Base-by-base conservation (phyloP, 192 early-diverging fungal species). In the Mortierella claussenii region DNA sequence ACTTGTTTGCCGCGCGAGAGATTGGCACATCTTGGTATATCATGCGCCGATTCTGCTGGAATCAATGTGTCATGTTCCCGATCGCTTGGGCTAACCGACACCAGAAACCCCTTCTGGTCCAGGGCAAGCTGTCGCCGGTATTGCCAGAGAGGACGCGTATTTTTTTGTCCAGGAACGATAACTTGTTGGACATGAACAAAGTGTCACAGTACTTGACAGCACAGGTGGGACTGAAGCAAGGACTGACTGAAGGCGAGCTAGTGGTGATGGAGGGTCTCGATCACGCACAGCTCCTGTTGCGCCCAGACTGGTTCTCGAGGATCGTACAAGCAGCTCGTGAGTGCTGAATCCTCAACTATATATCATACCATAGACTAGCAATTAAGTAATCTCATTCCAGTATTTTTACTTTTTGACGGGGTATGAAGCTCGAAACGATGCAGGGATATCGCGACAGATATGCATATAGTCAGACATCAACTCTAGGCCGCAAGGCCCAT, bases 361-460 rank as follows among this genome's bases (percentile, higher is more conserved):
- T 26, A 49, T 23, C 21, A 21, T 48, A 48, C 9, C 46, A 48
- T 48, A 6, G 46, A 48, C 46, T 48, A 48, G 9, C 1, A 5
- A 47, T 23, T 24, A 7, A 27, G 4, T 43, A 36, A 15, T n/a
- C n/a, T n/a, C n/a, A n/a, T n/a, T n/a, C n/a, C n/a, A n/a, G n/a
- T n/a, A n/a, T n/a, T 5, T 60, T 34, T 60, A 49, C 34, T 60
- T 33, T 49, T 51, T 71, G 47, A 47, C 20, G 11, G 15, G 48
- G 13, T 33, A 21, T 10, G 20, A 4, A 8, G 57, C 55, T 26
- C 9, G 26, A 78, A 91, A 91, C 2, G 87, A 89, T 1, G 90
- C 81, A 13, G 86, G 85, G 11, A 91, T 87, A 33, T 55, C 49
- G 44, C 79, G 65, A 3, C 86, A 86, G 30, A 87, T 81, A 24